These are phyloP conservation scores for Prunus yedoensis DNA, from an alignment of 331 rosid species.

Conservation along the genomic window DNA sequence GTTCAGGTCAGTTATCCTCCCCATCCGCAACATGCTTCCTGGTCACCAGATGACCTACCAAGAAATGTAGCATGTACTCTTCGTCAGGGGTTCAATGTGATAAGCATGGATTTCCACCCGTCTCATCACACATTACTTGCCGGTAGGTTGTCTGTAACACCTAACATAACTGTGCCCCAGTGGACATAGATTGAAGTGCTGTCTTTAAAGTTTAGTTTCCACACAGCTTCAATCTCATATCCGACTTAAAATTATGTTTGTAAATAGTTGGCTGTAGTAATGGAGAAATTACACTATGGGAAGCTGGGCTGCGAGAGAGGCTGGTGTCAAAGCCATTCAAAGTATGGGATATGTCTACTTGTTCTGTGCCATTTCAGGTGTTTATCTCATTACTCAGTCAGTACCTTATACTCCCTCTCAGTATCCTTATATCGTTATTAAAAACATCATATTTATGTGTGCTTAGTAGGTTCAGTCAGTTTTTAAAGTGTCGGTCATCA, in stretches of 20 bases:
- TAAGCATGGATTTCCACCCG: slow-evolving; percentile 62
- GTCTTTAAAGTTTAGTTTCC: not conserved
- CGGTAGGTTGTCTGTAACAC: slow-evolving; percentile 31
- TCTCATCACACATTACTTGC: slow-evolving; percentile 45
- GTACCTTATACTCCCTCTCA: not conserved
- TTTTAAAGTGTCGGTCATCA: slow-evolving; percentile 2
- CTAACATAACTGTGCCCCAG: not conserved
- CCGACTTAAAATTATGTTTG: slow-evolving; percentile 21
- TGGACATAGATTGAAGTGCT: not conserved
- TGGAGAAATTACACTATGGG: slow-evolving; percentile 65
- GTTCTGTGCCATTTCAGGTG: slow-evolving; percentile 47
- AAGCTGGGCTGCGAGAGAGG: slow-evolving; percentile 41
- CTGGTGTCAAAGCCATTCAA: slow-evolving; percentile 45
- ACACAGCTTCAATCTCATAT: not conserved
- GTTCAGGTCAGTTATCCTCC: slow-evolving; percentile 38
- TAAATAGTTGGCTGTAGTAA: slow-evolving; percentile 50
- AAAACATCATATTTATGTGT: not conserved
- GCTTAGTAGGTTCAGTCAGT: not conserved
- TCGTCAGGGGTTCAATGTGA: slow-evolving; percentile 35
- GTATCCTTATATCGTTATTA: not conserved
- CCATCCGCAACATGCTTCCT: slow-evolving; percentile 33
- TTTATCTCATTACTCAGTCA: not conserved
- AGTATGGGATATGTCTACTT: slow-evolving; percentile 30
- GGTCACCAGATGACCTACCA: slow-evolving; percentile 49
- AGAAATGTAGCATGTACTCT: slow-evolving; percentile 37